These are phyloP conservation scores for Vigna mungo DNA, from an alignment of 306 rosid species.

Conservation along the genomic window DNA sequence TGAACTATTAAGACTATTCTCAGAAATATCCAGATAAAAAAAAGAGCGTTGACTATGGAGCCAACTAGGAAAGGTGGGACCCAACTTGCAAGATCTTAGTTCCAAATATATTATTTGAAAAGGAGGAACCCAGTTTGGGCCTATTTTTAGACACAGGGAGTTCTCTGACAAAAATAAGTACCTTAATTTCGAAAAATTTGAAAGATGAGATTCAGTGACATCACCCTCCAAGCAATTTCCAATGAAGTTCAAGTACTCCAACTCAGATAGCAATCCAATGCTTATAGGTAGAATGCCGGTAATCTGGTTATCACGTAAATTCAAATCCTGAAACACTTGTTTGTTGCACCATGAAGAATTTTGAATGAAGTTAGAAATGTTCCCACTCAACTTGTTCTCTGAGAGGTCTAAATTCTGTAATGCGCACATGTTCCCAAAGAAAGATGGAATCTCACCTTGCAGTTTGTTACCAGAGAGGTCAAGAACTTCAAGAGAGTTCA, in stretches of 20 bases:
- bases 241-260: fast-evolving
- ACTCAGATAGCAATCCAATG: not conserved
- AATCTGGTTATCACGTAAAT: not conserved
- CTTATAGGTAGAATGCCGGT: not conserved
- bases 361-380: slow-evolving; percentile 4
- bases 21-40: too few species aligned
- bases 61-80: too few species aligned
- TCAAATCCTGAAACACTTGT: not conserved
- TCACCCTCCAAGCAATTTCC: slow-evolving; percentile 27
- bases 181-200: not conserved
- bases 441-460: slow-evolving; percentile 2
- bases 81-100: not conserved
- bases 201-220: not conserved
- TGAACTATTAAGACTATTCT: too few species aligned
- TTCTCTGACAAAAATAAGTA: too few species aligned
- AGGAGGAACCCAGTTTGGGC: not conserved
- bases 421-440: not conserved
- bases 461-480: not conserved
- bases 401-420: fast-evolving
- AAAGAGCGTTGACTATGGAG: too few species aligned
- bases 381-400: not conserved
- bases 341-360: slow-evolving; percentile 10
- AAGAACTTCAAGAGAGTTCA: not conserved
- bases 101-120: too few species aligned
- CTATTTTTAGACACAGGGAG: too few species aligned